Evolutionary conservation across 768 basidiomycete genomes (phyloP).

Genomic region (Russula ochroleuca): DNA sequence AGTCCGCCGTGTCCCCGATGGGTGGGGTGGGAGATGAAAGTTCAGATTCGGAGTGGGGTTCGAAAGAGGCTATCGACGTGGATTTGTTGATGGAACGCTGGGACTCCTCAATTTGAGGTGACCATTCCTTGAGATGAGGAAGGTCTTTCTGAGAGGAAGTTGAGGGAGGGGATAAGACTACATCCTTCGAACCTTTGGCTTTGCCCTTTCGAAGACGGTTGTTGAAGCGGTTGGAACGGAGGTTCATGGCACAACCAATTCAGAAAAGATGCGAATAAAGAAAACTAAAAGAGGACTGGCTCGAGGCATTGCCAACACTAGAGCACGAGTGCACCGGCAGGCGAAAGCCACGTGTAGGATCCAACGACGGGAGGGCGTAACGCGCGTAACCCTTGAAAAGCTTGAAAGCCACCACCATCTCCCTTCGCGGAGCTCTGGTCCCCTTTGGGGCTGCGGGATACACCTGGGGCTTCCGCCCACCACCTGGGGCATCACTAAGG

Average conservation of each 20-base stretch:
- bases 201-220: constrained; percentile 59
- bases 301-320: constrained; percentile 6
- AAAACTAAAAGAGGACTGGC: constrained; percentile 19
- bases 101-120: constrained; percentile 35
- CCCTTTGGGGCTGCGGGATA: too few species aligned
- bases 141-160: constrained; percentile 44
- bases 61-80: constrained; percentile 49
- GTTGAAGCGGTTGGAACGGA: constrained; percentile 75
- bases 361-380: too few species aligned
- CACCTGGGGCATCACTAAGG: too few species aligned
- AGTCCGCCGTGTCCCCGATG: constrained; percentile 46
- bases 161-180: constrained; percentile 24
- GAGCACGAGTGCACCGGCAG: too few species aligned
- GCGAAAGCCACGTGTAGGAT: too few species aligned
- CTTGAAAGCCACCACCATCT: too few species aligned
- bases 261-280: constrained; percentile 17
- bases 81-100: constrained; percentile 13
- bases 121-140: too few species aligned
- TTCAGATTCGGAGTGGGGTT: constrained; percentile 75
- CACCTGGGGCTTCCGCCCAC: too few species aligned
- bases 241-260: constrained; percentile 55
- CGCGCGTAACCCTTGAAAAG: too few species aligned
- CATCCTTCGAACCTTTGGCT: constrained; percentile 44
- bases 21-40: constrained; percentile 48
- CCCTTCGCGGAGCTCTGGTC: too few species aligned